Base-by-base conservation (phyloP, 2,329 filamentous ascomycete species). In the Aspergillus melleus region DNA sequence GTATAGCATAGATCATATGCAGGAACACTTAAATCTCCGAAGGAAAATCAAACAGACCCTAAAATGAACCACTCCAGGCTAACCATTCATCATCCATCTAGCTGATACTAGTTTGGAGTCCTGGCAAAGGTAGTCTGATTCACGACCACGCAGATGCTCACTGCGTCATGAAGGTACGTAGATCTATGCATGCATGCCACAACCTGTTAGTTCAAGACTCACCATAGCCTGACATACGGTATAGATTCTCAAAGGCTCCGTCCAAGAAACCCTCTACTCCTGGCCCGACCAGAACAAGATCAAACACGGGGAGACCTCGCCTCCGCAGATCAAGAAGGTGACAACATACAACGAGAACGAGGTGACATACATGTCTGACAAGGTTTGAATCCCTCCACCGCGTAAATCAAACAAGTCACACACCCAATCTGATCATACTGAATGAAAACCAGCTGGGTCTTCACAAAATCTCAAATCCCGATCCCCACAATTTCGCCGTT, bases 61-160 rank as follows among this genome's bases (percentile, higher is more conserved):
- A n/a, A 16, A 6, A 2, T 36, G 32, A 14, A 14, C 10, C 14
- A 3, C 14, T 36, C 14, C 11, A 4, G 11, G 12, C 32, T 36
- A 36, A 36, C 16, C 1, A 5, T 10, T 5, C 14, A 14, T 11
- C 6, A 10, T 52, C 30, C 2, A 19, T n/a, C 69, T 74, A 94
- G 90, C 85, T 96, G 63, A 86, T 96, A 52, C 85, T 96, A 46
- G 92, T 96, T 44, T 97, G 93, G 93, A 89, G 88, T 16, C 92
- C 93, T 0, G 90, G 90, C 54, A 91, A 91, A 77, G 86, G 86
- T 42, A 94, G 90, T 68, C 88, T 90, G 11, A 92, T 97, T 72
- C 93, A 97, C 73, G 93, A 97, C 74, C 90, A 92, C 76, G 89
- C 88, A 72, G 91, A 94, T 62, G 91, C 92, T 44, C 93, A 96